phyloP scores from a whole-genome alignment of 345 rosid genomes.

The Geranium brycei region DNA sequence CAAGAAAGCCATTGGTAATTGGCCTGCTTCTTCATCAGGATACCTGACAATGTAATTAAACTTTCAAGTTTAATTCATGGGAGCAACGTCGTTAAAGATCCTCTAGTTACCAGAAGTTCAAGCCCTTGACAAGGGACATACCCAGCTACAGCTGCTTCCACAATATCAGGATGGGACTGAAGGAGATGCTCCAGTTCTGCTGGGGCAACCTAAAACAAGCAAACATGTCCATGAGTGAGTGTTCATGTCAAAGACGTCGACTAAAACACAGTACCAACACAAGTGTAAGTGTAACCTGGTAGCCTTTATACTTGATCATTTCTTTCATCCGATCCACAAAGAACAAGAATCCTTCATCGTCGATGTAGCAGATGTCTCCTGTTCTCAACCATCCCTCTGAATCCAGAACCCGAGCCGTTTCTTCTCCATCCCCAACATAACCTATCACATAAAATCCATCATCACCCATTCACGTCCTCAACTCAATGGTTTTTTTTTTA shows the following conservation, averaged over 20 bases:
- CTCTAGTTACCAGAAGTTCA: neutral
- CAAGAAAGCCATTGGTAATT: slow-evolving; percentile 39
- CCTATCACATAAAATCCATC: slow-evolving; percentile 16
- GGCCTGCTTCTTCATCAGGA: slow-evolving; percentile 46
- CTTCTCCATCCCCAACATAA: slow-evolving; percentile 40
- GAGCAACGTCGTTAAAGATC: too few relatives aligned
- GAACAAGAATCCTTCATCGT: slow-evolving; percentile 43
- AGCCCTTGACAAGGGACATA: slow-evolving; percentile 10
- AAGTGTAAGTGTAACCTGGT: slow-evolving; percentile 29
- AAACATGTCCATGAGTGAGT: neutral
- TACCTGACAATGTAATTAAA: slow-evolving; percentile 20
- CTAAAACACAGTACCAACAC: too few relatives aligned
- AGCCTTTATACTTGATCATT: slow-evolving; percentile 53
- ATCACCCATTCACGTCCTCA: too few relatives aligned
- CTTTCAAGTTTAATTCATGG: too few relatives aligned
- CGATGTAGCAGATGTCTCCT: slow-evolving; percentile 53
- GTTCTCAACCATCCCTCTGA: slow-evolving; percentile 55
- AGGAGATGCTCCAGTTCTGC: slow-evolving; percentile 49
- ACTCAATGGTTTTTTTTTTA: too few relatives aligned
- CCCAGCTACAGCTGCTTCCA: slow-evolving; percentile 49
- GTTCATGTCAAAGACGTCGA: neutral
- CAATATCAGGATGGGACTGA: slow-evolving; percentile 34
- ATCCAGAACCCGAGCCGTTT: slow-evolving; percentile 32
- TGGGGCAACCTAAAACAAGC: slow-evolving; percentile 35
- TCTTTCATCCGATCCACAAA: slow-evolving; percentile 49